Conservation (phyloP, 805 yeast species). For the Komagataella populi region DNA sequence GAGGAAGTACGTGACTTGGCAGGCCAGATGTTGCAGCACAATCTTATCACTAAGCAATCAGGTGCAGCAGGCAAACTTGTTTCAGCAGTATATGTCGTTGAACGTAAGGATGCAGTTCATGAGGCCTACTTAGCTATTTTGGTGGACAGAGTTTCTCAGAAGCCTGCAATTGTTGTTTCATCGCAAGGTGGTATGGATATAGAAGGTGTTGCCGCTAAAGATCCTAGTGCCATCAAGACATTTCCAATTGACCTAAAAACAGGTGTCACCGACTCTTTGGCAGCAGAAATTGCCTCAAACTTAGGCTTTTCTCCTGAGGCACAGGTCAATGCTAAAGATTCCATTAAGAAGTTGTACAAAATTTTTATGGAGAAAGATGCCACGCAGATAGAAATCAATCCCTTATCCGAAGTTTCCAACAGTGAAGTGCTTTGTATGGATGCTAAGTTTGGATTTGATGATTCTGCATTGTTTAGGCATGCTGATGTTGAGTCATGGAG, state of each 20-base stretch:
- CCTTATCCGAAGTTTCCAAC: constrained; percentile 86
- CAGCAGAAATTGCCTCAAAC: constrained; percentile 60
- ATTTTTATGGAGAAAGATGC: constrained; percentile 88
- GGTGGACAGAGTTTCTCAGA: constrained; percentile 85
- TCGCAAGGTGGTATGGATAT: constrained; percentile 99
- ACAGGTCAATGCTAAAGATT: constrained; percentile 73
- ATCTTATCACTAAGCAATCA: constrained; percentile 94
- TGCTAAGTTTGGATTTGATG: constrained; percentile 97
- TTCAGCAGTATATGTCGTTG: constrained; percentile 90
- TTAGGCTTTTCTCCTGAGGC: constrained; percentile 76
- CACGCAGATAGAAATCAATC: constrained; percentile 97
- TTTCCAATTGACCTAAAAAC: constrained; percentile 63
- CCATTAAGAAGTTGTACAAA: constrained; percentile 77
- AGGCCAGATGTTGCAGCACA: constrained; percentile 80
- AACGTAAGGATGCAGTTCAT: constrained; percentile 84
- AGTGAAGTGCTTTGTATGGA: constrained; percentile 94
- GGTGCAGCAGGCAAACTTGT: constrained; percentile 96
- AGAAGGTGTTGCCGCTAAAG: constrained; percentile 91
- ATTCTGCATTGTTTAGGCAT: constrained; percentile 92
- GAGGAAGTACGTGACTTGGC: constrained; percentile 83
- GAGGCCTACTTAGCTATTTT: constrained; percentile 94
- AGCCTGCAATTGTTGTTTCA: constrained; percentile 90
- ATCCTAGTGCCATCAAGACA: constrained; percentile 86
- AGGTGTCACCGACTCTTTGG: constrained; percentile 73
- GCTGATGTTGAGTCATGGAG: constrained; percentile 92